Conservation (phyloP, 108 stramenopile species). For the Stephanodiscus minutulus region DNA sequence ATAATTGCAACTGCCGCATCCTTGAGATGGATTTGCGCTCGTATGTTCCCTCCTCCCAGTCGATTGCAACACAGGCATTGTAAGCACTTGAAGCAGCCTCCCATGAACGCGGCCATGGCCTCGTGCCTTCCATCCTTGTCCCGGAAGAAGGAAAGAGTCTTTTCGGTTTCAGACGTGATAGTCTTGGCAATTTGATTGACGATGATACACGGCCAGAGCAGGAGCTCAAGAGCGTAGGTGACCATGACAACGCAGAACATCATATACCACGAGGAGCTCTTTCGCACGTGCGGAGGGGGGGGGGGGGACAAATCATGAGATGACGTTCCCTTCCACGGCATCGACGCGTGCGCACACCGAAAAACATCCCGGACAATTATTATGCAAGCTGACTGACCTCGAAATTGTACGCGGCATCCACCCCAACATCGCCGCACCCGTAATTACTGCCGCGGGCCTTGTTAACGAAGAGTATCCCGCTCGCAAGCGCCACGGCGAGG, state of each 20-base stretch:
- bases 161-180: not conserved
- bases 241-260: conserved; percentile 19
- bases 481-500: not conserved
- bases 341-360: too few species aligned
- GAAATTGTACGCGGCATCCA: too few species aligned
- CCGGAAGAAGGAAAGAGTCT: not conserved
- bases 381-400: too few species aligned
- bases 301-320: too few species aligned
- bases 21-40: conserved; percentile 19
- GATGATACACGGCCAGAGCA: conserved; percentile 19
- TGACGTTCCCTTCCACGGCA: too few species aligned
- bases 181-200: conserved; percentile 11
- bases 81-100: conserved; percentile 20
- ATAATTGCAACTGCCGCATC: conserved; percentile 34
- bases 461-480: not conserved
- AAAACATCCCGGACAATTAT: too few species aligned
- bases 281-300: not conserved
- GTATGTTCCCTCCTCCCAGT: conserved; percentile 26
- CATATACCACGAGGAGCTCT: conserved; percentile 14
- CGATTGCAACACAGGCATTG: conserved; percentile 28
- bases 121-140: not conserved
- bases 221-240: conserved; percentile 21
- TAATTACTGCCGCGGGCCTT: not conserved
- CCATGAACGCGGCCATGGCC: conserved; percentile 10
- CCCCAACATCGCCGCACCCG: not conserved